Percentiles rank a stretch among this genome's conserved stretches.
Conservation (phyloP, 2,329 filamentous ascomycete species). For the Penicillium hesseltinei region DNA sequence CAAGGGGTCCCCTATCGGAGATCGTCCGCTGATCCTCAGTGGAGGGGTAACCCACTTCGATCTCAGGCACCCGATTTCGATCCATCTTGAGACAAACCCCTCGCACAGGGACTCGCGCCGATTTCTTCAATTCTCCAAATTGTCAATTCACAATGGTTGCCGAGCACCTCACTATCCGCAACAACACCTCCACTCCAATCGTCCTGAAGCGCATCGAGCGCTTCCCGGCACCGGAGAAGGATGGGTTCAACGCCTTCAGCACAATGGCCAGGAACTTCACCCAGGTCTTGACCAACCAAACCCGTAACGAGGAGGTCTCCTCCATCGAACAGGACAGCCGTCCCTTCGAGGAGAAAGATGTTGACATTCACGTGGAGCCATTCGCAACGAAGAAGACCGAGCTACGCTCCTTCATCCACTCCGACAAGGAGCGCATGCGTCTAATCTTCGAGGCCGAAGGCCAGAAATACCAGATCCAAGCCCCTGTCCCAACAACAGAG, state of each 20-base stretch:
- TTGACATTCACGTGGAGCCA: slow-evolving; percentile 63
- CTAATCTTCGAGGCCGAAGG: slow-evolving; percentile 67
- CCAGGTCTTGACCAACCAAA: slow-evolving; percentile 43
- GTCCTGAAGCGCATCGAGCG: slow-evolving; percentile 72
- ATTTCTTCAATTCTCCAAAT: neutral
- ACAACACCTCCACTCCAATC: slow-evolving; percentile 72
- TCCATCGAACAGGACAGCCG: slow-evolving; percentile 52
- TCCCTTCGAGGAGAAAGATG: slow-evolving; percentile 60
- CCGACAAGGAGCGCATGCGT: slow-evolving; percentile 64
- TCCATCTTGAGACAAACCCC: neutral
- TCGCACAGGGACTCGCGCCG: neutral
- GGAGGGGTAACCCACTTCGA: slow-evolving; percentile 16
- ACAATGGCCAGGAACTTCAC: slow-evolving; percentile 51
- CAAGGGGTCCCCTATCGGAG: slow-evolving; percentile 9
- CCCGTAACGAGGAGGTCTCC: slow-evolving; percentile 46
- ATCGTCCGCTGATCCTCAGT: slow-evolving; percentile 18
- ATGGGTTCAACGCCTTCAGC: slow-evolving; percentile 30
- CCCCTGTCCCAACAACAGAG: slow-evolving; percentile 60
- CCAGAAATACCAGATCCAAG: slow-evolving; percentile 69
- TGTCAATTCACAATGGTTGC: slow-evolving; percentile 35
- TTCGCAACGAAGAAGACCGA: slow-evolving; percentile 66
- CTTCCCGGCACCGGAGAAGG: slow-evolving; percentile 58
- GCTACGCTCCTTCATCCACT: slow-evolving; percentile 58
- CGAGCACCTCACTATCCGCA: slow-evolving; percentile 68
- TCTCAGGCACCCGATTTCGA: slow-evolving; percentile 4